Conservation (phyloP, 257 asterid genomes). For the Ligustrum vulgare region DNA sequence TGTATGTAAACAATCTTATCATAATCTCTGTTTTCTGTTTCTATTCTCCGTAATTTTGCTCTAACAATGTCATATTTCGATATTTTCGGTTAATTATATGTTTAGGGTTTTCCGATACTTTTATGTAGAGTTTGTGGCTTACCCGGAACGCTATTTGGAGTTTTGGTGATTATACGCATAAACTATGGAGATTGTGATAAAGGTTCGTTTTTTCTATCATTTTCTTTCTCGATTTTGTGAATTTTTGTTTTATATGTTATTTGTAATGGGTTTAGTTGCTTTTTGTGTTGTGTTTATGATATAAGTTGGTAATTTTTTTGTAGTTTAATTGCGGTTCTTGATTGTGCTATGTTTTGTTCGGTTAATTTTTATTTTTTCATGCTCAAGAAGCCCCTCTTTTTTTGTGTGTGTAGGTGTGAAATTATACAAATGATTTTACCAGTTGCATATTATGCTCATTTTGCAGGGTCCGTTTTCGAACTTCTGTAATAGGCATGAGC, state of each 20-base stretch:
- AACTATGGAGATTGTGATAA: slow-evolving; percentile 73
- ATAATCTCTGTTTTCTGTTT: background rate
- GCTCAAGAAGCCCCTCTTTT: too few relatives aligned
- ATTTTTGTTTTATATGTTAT: background rate
- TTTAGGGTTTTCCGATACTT: background rate
- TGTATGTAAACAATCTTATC: background rate
- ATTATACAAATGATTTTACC: background rate
- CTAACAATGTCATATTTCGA: background rate
- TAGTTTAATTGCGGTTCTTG: background rate
- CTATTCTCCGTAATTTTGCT: background rate
- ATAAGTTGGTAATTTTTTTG: background rate
- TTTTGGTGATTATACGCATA: background rate
- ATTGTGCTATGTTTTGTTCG: background rate
- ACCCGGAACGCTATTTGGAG: slow-evolving; percentile 41
- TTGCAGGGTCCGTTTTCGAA: background rate
- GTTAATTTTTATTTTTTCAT: background rate
- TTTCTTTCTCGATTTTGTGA: background rate
- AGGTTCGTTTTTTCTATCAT: slow-evolving; percentile 36
- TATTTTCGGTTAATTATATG: background rate
- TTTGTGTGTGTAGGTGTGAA: background rate
- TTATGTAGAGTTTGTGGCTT: slow-evolving; percentile 19
- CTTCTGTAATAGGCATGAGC: background rate
- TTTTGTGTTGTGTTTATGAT: background rate
- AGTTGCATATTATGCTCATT: background rate
- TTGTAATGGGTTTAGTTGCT: background rate